phyloP scores from a whole-genome alignment of 2,329 filamentous ascomycete species.

The Penicillium sclerotigenum region DNA sequence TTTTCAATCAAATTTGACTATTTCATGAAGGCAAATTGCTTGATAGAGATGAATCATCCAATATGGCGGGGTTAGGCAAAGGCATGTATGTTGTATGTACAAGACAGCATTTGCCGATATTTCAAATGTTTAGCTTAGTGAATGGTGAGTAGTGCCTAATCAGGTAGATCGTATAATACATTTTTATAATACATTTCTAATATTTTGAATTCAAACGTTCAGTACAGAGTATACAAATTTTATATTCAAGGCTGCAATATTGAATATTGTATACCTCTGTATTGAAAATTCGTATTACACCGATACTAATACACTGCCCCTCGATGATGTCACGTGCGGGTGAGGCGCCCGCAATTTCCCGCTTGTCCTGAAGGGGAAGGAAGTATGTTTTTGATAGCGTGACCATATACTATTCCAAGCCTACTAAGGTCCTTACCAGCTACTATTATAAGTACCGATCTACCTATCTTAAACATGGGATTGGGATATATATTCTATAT shows the following conservation, averaged over 20 bases:
- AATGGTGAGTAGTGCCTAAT: neutral
- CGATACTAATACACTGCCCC: slow-evolving; percentile 14
- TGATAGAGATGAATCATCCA: neutral
- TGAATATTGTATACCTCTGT: too few species aligned
- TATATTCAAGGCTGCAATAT: too few species aligned
- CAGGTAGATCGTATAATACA: neutral
- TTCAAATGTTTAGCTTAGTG: neutral
- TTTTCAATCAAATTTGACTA: neutral
- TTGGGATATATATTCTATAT: slow-evolving; percentile 8
- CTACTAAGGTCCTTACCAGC: neutral
- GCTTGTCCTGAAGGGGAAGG: slow-evolving; percentile 16
- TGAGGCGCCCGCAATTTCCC: slow-evolving; percentile 16
- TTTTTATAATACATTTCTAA: neutral
- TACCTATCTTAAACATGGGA: neutral
- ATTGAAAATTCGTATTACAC: slow-evolving; percentile 1
- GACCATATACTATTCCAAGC: neutral
- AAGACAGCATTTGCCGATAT: neutral
- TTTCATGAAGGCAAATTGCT: neutral
- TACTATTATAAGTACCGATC: neutral
- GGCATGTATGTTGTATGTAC: neutral
- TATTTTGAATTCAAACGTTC: too few species aligned
- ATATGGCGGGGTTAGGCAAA: neutral
- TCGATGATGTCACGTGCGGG: slow-evolving; percentile 30
- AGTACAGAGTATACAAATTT: neutral
- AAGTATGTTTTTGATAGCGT: neutral